Base-by-base conservation (phyloP, 257 asterid species). In the Primulina eburnea region DNA sequence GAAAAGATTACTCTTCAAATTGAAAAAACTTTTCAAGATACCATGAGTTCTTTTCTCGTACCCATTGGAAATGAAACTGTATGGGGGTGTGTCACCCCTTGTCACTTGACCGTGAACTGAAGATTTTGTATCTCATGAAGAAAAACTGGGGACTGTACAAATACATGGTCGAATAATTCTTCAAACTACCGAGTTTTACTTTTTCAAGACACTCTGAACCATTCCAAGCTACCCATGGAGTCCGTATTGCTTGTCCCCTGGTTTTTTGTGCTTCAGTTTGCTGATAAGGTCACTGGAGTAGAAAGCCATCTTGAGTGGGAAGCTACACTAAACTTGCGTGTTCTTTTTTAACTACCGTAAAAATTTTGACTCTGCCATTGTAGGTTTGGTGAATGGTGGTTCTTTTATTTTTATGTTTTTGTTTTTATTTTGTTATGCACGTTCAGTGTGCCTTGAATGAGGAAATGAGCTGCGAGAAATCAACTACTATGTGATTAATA, bases 1-100 rank as follows among this genome's bases (percentile, higher is more conserved):
- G 30, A 89, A 87, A 84, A 79, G 73, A 71, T 87, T 90, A 50
- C 83, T 90, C n/a, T 86, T 84, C 62, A 93, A 80, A 80, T 72
- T 93, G 85, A 93, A 93, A 75, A 84, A 67, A 34, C 80, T 93
- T 70, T 90, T 93, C 82, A 83, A 82, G 89, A 93, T 93, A 65
- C 92, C 75, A 17, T 92, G 75, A 86, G 55, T 59, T 70, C 11
- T 20, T n/a, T 52, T n/a, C 34, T 14, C 34, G 20, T 33, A 52
- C 17, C 18, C 53, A 4, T 43, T 55, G 32, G 57, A 60, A 59
- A 69, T 10, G 58, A 69, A 69, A 69, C 47, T 69, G 55, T 14
- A 3, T 12, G 55, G 1, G 55, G 55, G 7, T 9, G 1, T 40
- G n/a, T 14, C 18, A 18, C 66, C 6, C 24, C 17, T 16, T 17